These are phyloP conservation scores for Nemania sp. DNA, from an alignment of 2,329 filamentous ascomycete species.

Conservation along the genomic window DNA sequence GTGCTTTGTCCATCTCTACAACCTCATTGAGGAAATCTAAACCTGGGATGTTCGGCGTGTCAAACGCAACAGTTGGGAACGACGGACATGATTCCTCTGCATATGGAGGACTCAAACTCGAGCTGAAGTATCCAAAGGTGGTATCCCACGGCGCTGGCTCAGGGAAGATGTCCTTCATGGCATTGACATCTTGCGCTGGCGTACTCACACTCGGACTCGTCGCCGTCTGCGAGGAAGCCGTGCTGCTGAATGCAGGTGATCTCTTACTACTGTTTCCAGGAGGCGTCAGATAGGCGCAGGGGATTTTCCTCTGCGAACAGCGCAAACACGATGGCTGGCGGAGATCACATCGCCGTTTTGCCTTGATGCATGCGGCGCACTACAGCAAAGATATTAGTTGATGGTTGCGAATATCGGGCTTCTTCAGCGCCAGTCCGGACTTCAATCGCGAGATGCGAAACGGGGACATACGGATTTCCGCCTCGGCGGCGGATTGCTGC, in stretches of 20 bases:
- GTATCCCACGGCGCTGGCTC: slow-evolving; percentile 19
- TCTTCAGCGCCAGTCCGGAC: too few relatives aligned
- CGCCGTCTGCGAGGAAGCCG: neutral
- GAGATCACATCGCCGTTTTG: slow-evolving; percentile 28
- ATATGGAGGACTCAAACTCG: slow-evolving; percentile 14
- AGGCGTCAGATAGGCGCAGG: slow-evolving; percentile 21
- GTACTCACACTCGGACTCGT: neutral
- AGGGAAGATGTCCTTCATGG: neutral
- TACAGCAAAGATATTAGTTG: too few relatives aligned
- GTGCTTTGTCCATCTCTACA: neutral
- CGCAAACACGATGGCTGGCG: slow-evolving; percentile 28
- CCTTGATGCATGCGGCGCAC: slow-evolving; percentile 29
- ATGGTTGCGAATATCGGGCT: too few relatives aligned
- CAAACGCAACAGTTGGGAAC: slow-evolving; percentile 15
- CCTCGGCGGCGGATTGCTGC: slow-evolving; percentile 27
- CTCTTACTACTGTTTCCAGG: neutral
- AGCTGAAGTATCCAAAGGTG: slow-evolving; percentile 15
- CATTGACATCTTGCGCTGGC: neutral
- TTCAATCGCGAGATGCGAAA: too few relatives aligned
- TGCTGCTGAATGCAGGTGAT: neutral
- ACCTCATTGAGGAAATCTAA: slow-evolving; percentile 17
- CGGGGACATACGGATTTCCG: slow-evolving; percentile 26
- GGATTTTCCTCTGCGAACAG: slow-evolving; percentile 26
- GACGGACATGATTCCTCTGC: neutral
- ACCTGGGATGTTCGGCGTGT: slow-evolving; percentile 8